These are phyloP conservation scores for Monosporascus sp. DNA, from an alignment of 2,329 filamentous ascomycete genomes.

Conservation along the genomic window DNA sequence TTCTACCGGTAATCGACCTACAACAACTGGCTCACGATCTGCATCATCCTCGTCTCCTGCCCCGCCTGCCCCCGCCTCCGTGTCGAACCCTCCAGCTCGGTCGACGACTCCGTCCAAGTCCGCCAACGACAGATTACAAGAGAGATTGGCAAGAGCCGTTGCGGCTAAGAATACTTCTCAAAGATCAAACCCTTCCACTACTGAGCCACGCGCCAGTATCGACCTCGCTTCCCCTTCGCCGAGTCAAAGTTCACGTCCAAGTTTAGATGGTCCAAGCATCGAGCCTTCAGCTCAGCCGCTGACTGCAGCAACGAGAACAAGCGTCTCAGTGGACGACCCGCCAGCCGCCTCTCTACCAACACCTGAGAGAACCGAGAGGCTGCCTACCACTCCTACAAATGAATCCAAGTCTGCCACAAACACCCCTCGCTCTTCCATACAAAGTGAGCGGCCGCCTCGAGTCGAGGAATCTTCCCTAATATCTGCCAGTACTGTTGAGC, in stretches of 20 bases:
- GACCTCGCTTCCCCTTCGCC: conserved; percentile 29
- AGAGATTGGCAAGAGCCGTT: conserved; percentile 82
- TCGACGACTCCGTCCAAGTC: conserved; percentile 51
- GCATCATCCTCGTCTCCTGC: conserved; percentile 22
- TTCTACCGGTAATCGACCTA: conserved; percentile 35
- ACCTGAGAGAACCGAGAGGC: not conserved
- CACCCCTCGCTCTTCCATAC: conserved; percentile 11
- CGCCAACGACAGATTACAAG: conserved; percentile 78
- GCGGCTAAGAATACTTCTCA: conserved; percentile 60
- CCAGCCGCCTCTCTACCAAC: not conserved
- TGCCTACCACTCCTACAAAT: not conserved
- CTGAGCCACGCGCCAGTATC: conserved; percentile 32
- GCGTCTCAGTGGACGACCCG: conserved; percentile 15
- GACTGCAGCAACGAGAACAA: conserved; percentile 11
- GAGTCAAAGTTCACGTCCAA: conserved; percentile 36
- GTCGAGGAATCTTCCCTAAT: not conserved
- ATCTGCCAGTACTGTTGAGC: not conserved
- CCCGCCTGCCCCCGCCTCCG: conserved; percentile 19
- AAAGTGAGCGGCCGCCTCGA: conserved; percentile 7
- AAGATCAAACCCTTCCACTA: conserved; percentile 37
- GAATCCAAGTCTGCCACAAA: not conserved
- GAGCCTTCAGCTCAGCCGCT: conserved; percentile 2
- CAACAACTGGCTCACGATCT: conserved; percentile 30
- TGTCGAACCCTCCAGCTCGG: conserved; percentile 11
- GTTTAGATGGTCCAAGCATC: conserved; percentile 29